Evolutionary conservation across 441 rosid genomes (phyloP).

Genomic region (Corymbia calophylla): DNA sequence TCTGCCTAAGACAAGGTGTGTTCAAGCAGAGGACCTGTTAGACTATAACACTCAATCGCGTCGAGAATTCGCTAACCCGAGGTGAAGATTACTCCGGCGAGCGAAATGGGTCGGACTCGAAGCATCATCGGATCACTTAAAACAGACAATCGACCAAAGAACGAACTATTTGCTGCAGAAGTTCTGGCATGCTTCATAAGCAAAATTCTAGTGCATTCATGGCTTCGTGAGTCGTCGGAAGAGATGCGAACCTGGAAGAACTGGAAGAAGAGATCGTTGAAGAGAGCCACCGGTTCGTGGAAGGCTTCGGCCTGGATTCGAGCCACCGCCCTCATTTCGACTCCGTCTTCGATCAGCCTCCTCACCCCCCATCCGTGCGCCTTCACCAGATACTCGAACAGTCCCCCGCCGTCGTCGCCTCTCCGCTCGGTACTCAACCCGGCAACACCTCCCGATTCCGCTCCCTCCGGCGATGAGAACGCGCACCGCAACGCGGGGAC

Average conservation of each 20-base stretch:
- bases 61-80: background rate
- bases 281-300: constrained; percentile 49
- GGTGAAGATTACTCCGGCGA: background rate
- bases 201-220: background rate
- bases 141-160: background rate
- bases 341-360: constrained; percentile 32
- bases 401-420: background rate
- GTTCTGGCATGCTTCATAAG: background rate
- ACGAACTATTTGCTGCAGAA: background rate
- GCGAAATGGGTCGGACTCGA: background rate
- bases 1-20: constrained; percentile 49
- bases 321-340: constrained; percentile 55
- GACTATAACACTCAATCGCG: background rate
- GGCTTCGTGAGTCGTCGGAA: background rate
- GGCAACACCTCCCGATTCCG: background rate
- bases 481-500: background rate
- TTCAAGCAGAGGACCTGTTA: background rate
- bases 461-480: background rate
- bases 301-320: constrained; percentile 81
- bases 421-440: background rate
- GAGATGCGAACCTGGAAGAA: constrained; percentile 56
- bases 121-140: too few relatives aligned
- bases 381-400: constrained; percentile 21
- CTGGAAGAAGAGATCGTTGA: constrained; percentile 57
- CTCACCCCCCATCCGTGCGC: constrained; percentile 71